A percentile compares a stretch with the other conserved stretches of the same genome.
phyloP scores from a whole-genome alignment of 2,329 filamentous ascomycete species.

The Alternaria triticimaculans region DNA sequence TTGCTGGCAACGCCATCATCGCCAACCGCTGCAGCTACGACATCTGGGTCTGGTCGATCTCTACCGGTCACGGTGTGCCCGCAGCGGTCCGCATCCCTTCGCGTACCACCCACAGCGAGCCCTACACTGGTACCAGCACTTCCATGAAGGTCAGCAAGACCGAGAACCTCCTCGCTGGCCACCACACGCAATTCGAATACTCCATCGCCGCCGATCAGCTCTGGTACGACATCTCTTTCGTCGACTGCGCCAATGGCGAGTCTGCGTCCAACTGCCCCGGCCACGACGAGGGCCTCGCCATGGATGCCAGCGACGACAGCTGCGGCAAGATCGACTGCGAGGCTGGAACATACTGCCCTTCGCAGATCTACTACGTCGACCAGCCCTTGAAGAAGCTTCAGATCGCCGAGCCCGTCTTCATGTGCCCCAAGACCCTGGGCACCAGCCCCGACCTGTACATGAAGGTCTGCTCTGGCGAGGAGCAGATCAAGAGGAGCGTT shows the following conservation, averaged over 20 bases:
- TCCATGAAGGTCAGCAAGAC: conserved; percentile 37
- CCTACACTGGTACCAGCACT: conserved; percentile 24
- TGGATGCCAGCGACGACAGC: conserved; percentile 17
- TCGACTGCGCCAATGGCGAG: conserved; percentile 34
- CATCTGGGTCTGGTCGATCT: conserved; percentile 34
- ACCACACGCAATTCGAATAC: conserved; percentile 40
- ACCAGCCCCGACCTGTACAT: conserved; percentile 29
- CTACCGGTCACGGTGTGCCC: conserved; percentile 11
- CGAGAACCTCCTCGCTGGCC: conserved; percentile 21
- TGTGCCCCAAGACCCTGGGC: conserved; percentile 20
- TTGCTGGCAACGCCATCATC: conserved; percentile 32
- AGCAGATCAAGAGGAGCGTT: conserved; percentile 32
- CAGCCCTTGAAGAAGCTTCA: conserved; percentile 27
- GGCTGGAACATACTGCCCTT: conserved; percentile 32
- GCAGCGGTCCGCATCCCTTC: conserved; percentile 23
- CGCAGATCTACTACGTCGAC: conserved; percentile 35
- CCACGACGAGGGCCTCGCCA: conserved; percentile 27
- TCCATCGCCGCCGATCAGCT: conserved; percentile 23
- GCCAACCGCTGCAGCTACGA: conserved; percentile 36
- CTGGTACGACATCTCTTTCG: conserved; percentile 39
- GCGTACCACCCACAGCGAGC: conserved; percentile 26
- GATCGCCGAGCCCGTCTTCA: conserved; percentile 32
- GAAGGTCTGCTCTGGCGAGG: conserved; percentile 27
- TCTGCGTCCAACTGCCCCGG: conserved; percentile 30
- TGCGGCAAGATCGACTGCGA: conserved; percentile 25